Evolutionary conservation across 208 protist species (phyloP).

Genomic region (Zelonia costaricensis): DNA sequence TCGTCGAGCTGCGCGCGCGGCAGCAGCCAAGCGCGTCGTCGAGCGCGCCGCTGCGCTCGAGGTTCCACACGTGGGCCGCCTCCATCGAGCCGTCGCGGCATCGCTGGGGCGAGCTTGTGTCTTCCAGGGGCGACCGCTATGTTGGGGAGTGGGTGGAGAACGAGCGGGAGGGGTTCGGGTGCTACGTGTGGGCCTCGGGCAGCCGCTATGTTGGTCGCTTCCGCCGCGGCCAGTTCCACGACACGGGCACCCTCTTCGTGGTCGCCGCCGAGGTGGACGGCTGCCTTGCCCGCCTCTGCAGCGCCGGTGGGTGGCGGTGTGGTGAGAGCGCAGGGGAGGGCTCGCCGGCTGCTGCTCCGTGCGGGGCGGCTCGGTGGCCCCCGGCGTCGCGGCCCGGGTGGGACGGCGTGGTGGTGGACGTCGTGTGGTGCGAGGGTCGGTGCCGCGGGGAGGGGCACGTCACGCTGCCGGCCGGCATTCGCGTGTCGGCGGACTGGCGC

Average conservation of each 20-base stretch:
- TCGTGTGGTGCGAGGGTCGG: conserved; percentile 57
- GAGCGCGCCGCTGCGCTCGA: conserved; percentile 23
- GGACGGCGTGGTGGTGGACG: conserved; percentile 61
- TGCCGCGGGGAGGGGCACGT: conserved; percentile 70
- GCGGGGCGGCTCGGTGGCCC: conserved; percentile 9
- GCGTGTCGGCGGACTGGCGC: conserved; percentile 71
- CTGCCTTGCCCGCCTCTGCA: conserved; percentile 26
- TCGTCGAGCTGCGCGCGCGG: conserved; percentile 30
- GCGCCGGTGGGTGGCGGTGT: conserved; percentile 15
- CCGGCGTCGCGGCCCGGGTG: conserved; percentile 23
- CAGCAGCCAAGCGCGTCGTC: not conserved
- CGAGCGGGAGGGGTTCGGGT: conserved; percentile 73
- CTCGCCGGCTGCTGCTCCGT: not conserved
- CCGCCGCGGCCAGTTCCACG: conserved; percentile 54
- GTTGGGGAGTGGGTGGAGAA: conserved; percentile 81
- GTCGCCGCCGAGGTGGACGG: conserved; percentile 22
- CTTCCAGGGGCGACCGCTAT: conserved; percentile 58
- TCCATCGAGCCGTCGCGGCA: conserved; percentile 32
- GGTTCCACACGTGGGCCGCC: conserved; percentile 69
- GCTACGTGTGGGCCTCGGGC: conserved; percentile 50
- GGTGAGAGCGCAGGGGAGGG: not conserved
- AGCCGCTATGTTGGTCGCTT: conserved; percentile 79
- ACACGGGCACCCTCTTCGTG: conserved; percentile 67
- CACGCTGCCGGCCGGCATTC: conserved; percentile 54
- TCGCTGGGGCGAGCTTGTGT: conserved; percentile 72